Percentiles rank a stretch among this genome's conserved stretches.
Evolutionary conservation across 202 grass and related monocot species (phyloP).

Genomic region (Zizania palustris): DNA sequence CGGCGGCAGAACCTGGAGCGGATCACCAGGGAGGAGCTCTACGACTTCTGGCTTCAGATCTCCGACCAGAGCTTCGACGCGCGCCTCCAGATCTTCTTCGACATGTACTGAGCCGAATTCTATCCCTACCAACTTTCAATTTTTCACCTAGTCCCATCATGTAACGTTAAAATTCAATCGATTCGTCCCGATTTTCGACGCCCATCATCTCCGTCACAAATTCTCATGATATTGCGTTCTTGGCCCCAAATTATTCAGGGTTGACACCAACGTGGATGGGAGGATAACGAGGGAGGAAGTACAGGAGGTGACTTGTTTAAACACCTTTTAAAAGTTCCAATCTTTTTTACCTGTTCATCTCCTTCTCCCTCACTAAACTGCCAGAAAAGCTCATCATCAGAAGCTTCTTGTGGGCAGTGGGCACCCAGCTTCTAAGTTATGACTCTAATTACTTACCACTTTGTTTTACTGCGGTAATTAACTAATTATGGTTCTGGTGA

Average conservation of each 20-base stretch:
- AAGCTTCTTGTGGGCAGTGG: slow-evolving; percentile 42
- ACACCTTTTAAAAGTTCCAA: neutral
- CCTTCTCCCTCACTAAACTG: slow-evolving; percentile 27
- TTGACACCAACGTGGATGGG: slow-evolving; percentile 99
- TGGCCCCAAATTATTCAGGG: slow-evolving; percentile 74
- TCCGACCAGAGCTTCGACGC: slow-evolving; percentile 99
- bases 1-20: slow-evolving; percentile 73
- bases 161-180: slow-evolving; percentile 33
- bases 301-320: slow-evolving; percentile 80
- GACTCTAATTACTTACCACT: neutral
- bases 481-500: neutral
- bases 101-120: slow-evolving; percentile 65
- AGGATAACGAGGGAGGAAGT: slow-evolving; percentile 98
- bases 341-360: neutral
- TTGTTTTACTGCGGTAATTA: slow-evolving; percentile 15
- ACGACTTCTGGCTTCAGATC: slow-evolving; percentile 99
- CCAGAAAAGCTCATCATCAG: slow-evolving; percentile 11
- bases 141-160: slow-evolving; percentile 38
- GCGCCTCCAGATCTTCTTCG: slow-evolving; percentile 99
- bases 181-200: slow-evolving; percentile 12
- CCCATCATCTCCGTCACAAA: neutral
- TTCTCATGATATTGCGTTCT: slow-evolving; percentile 40
- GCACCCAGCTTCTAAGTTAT: slow-evolving; percentile 16
- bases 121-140: neutral
- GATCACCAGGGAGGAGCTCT: slow-evolving; percentile 92